These are phyloP conservation scores for Stereum hirsutum DNA, from an alignment of 1,284 basidiomycete species.

Conservation along the genomic window DNA sequence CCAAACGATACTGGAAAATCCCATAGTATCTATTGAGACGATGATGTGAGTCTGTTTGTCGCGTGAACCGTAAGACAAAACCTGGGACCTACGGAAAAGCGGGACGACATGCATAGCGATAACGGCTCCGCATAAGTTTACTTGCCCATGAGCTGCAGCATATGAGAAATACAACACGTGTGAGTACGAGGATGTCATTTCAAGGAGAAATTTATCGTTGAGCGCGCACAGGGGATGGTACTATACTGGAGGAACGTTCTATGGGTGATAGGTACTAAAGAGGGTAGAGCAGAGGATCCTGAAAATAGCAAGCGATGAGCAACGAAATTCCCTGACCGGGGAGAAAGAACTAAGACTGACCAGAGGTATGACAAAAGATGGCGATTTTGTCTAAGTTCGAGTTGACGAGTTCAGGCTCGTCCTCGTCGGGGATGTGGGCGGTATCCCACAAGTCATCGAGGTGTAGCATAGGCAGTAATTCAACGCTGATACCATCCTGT, in stretches of 20 bases:
- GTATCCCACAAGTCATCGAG: slow-evolving; percentile 4
- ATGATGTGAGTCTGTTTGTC: background rate
- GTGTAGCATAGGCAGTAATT: slow-evolving; percentile 11
- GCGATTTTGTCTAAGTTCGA: too few species aligned
- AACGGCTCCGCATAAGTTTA: background rate
- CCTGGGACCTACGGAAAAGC: slow-evolving; percentile 1
- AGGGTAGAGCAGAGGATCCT: slow-evolving; percentile 2
- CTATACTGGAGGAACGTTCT: background rate
- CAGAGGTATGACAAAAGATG: too few species aligned
- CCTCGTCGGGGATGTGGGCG: too few species aligned
- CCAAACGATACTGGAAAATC: background rate
- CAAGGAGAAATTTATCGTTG: background rate
- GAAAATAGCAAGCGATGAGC: too few species aligned
- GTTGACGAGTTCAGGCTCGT: too few species aligned
- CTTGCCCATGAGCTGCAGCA: background rate
- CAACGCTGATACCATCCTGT: slow-evolving; percentile 4
- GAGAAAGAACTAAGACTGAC: too few species aligned
- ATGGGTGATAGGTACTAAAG: background rate
- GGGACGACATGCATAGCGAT: background rate
- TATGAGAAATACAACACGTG: too few species aligned
- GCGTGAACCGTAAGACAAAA: background rate
- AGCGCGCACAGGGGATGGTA: background rate
- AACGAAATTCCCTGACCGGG: too few species aligned
- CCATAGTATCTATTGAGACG: background rate
- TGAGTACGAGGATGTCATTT: background rate